Conservation (phyloP, 495 filamentous ascomycete species). For the Neurospora tetrasperma region DNA sequence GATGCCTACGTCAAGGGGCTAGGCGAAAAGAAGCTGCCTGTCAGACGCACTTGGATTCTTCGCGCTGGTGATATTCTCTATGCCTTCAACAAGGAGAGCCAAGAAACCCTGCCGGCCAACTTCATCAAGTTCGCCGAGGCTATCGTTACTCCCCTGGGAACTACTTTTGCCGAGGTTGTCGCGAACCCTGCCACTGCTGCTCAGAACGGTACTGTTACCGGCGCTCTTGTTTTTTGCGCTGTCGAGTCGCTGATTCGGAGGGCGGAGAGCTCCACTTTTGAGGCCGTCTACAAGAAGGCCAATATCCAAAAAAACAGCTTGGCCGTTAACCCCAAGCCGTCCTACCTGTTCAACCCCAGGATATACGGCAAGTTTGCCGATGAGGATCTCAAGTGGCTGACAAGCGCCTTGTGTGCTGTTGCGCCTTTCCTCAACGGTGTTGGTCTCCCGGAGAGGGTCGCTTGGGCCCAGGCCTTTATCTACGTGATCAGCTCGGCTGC, state of each 20-base stretch:
- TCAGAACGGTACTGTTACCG: conserved; percentile 65
- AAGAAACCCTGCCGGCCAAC: conserved; percentile 30
- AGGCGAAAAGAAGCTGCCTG: conserved; percentile 67
- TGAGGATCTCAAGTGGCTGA: conserved; percentile 67
- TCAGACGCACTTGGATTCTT: conserved; percentile 73
- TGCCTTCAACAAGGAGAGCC: conserved; percentile 33
- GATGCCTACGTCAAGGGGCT: conserved; percentile 74
- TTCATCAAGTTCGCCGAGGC: conserved; percentile 47
- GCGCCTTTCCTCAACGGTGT: conserved; percentile 30
- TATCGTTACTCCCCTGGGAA: conserved; percentile 54
- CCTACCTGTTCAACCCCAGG: conserved; percentile 73
- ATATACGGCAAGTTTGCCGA: conserved; percentile 70
- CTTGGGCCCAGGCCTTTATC: conserved; percentile 76
- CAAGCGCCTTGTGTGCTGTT: conserved; percentile 56
- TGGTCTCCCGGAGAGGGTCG: conserved; percentile 27
- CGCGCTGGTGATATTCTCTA: conserved; percentile 64
- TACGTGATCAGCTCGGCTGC: conserved; percentile 57
- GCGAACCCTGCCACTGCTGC: conserved; percentile 65
- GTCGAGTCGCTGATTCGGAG: conserved; percentile 40
- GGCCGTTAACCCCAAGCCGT: conserved; percentile 58
- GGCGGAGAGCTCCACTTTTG: conserved; percentile 30
- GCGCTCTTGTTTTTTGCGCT: conserved; percentile 63
- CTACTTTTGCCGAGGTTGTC: conserved; percentile 63
- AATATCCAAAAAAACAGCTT: conserved; percentile 54
- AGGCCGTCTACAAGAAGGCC: conserved; percentile 44